phyloP scores from a whole-genome alignment of 352 stramenopile species.

The Pythium aquatile region DNA sequence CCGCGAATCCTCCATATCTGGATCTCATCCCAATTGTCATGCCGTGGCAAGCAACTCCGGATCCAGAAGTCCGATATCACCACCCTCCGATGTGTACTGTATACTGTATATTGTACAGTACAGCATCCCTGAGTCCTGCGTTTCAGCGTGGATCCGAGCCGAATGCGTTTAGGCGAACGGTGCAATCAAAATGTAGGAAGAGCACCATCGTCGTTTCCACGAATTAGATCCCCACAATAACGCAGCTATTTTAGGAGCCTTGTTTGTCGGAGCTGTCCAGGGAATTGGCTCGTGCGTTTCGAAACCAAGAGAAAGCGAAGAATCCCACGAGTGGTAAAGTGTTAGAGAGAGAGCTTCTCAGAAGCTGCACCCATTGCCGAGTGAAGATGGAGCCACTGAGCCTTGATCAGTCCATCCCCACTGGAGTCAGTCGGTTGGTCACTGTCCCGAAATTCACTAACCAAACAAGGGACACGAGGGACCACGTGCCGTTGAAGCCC shows the following conservation, averaged over 20 bases:
- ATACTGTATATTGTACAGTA: too few relatives aligned
- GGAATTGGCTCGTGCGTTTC: background rate
- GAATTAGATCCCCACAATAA: background rate
- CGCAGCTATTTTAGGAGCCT: too few relatives aligned
- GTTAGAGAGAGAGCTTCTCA: background rate
- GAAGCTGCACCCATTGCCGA: too few relatives aligned
- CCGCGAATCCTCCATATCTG: too few relatives aligned
- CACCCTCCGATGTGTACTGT: too few relatives aligned
- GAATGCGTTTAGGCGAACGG: background rate
- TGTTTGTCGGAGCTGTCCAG: too few relatives aligned
- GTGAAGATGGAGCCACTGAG: too few relatives aligned
- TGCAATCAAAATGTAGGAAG: background rate
- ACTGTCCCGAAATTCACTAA: background rate
- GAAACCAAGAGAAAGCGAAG: background rate
- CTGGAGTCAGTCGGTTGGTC: background rate
- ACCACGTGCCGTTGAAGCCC: background rate
- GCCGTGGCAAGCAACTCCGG: too few relatives aligned
- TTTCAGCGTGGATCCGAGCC: background rate
- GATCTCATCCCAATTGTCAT: too few relatives aligned
- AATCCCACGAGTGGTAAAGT: background rate
- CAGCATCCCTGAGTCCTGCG: background rate
- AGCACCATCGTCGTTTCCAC: background rate
- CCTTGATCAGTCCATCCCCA: too few relatives aligned
- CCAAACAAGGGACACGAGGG: background rate
- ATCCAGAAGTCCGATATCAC: too few relatives aligned